Percentiles rank a stretch among this genome's conserved stretches.
Evolutionary conservation across 257 asterid genomes (phyloP).

Genomic region (Lavandula angustifolia): DNA sequence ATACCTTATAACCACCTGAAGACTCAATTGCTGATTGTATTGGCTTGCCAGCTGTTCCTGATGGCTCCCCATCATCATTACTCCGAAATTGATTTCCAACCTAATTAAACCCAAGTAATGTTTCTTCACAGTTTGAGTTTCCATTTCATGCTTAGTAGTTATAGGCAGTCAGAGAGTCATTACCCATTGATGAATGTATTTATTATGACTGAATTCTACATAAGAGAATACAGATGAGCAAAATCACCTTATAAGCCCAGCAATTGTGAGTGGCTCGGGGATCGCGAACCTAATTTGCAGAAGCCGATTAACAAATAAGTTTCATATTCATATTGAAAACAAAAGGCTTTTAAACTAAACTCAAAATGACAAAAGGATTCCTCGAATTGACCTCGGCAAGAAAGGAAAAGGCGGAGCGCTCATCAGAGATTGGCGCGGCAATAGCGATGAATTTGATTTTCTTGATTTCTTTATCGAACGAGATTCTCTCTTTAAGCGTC

Average conservation of each 20-base stretch:
- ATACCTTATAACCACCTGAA: constrained; percentile 87
- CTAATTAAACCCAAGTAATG: constrained; percentile 44
- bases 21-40: constrained; percentile 80
- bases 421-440: constrained; percentile 72
- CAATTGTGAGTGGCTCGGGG: constrained; percentile 93
- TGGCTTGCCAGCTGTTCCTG: constrained; percentile 98
- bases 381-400: constrained; percentile 60
- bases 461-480: constrained; percentile 67
- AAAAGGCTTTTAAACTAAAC: neutral
- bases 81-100: constrained; percentile 84
- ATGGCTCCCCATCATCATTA: constrained; percentile 96
- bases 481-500: constrained; percentile 63
- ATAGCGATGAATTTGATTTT: constrained; percentile 90
- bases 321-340: neutral
- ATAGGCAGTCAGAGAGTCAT: too few species aligned
- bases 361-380: constrained; percentile 1
- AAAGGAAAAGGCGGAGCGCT: constrained; percentile 66
- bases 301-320: constrained; percentile 17
- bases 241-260: constrained; percentile 89
- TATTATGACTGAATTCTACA: neutral
- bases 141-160: too few species aligned
- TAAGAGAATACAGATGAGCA: neutral
- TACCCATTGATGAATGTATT: neutral
- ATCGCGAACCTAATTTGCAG: constrained; percentile 61
- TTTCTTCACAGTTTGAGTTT: too few species aligned